Evolutionary conservation across 2,329 filamentous ascomycete genomes (phyloP).

Genomic region (Helotiales sp.): DNA sequence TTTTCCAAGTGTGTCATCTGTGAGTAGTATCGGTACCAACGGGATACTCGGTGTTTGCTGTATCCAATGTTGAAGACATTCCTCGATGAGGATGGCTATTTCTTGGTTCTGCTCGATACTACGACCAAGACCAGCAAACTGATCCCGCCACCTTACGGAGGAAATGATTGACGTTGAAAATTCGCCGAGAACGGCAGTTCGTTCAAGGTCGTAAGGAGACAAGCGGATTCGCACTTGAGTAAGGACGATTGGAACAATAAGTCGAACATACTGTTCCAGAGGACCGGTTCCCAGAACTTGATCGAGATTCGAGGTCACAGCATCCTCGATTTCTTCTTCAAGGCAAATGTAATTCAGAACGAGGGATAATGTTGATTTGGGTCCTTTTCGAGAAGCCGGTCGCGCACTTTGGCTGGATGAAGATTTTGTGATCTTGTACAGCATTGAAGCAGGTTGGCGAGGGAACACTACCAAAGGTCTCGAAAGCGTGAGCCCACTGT

Average conservation of each 20-base stretch:
- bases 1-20: slow-evolving; percentile 44
- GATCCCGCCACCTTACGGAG: slow-evolving; percentile 52
- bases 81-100: slow-evolving; percentile 32
- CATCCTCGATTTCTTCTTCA: slow-evolving; percentile 70
- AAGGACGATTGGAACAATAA: slow-evolving; percentile 53
- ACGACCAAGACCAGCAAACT: slow-evolving; percentile 56
- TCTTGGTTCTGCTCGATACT: slow-evolving; percentile 36
- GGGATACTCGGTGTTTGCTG: slow-evolving; percentile 34
- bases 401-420: slow-evolving; percentile 44
- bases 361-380: slow-evolving; percentile 61
- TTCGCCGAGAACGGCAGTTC: slow-evolving; percentile 57
- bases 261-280: slow-evolving; percentile 53
- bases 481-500: slow-evolving; percentile 57
- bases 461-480: slow-evolving; percentile 71
- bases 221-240: slow-evolving; percentile 52
- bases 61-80: slow-evolving; percentile 38
- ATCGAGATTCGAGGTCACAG: slow-evolving; percentile 52
- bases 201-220: slow-evolving; percentile 59
- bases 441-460: slow-evolving; percentile 78
- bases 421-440: slow-evolving; percentile 75
- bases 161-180: slow-evolving; percentile 56
- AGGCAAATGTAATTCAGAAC: slow-evolving; percentile 77
- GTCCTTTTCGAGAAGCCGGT: slow-evolving; percentile 35
- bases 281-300: slow-evolving; percentile 48
- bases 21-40: slow-evolving; percentile 32